Conservation (phyloP, 2,329 filamentous ascomycete species). For the Xylariaceae sp. region DNA sequence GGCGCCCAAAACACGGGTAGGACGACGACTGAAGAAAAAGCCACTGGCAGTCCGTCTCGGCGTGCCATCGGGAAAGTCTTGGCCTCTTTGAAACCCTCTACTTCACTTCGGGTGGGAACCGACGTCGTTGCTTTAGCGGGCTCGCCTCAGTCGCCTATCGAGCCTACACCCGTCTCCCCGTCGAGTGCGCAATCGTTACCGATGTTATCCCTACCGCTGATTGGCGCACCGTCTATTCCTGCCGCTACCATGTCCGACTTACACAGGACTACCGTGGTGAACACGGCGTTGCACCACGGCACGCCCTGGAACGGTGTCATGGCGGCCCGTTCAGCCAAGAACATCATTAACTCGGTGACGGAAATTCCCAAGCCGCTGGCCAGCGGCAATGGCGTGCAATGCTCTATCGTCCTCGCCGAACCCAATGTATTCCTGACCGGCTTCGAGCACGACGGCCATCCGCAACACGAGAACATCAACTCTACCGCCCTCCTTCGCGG, state of each 20-base stretch:
- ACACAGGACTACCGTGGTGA: constrained; percentile 26
- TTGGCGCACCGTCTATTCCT: constrained; percentile 22
- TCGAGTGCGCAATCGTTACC: constrained; percentile 23
- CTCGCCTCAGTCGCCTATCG: constrained; percentile 19
- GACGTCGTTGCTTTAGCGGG: constrained; percentile 16
- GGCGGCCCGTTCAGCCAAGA: constrained; percentile 49
- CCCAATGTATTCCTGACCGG: constrained; percentile 76
- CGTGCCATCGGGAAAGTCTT: constrained; percentile 35
- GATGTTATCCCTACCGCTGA: constrained; percentile 27
- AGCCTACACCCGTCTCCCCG: constrained; percentile 13
- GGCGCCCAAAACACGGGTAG: constrained; percentile 19
- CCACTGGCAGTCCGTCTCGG: constrained; percentile 31
- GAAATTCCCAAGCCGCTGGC: constrained; percentile 70
- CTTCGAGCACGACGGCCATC: constrained; percentile 66
- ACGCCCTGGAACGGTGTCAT: constrained; percentile 48
- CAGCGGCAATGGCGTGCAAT: constrained; percentile 68
- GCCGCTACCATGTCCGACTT: constrained; percentile 31
- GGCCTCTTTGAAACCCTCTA: constrained; percentile 31
- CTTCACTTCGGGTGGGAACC: constrained; percentile 21
- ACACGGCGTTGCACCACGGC: constrained; percentile 27
- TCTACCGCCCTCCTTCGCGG: constrained; percentile 79
- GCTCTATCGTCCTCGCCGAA: constrained; percentile 71
- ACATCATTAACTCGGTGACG: constrained; percentile 48
- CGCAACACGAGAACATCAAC: constrained; percentile 52
- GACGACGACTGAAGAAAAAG: constrained; percentile 12